These are phyloP conservation scores for Tilletia setariae DNA, from an alignment of 1,284 basidiomycete genomes.

Conservation along the genomic window DNA sequence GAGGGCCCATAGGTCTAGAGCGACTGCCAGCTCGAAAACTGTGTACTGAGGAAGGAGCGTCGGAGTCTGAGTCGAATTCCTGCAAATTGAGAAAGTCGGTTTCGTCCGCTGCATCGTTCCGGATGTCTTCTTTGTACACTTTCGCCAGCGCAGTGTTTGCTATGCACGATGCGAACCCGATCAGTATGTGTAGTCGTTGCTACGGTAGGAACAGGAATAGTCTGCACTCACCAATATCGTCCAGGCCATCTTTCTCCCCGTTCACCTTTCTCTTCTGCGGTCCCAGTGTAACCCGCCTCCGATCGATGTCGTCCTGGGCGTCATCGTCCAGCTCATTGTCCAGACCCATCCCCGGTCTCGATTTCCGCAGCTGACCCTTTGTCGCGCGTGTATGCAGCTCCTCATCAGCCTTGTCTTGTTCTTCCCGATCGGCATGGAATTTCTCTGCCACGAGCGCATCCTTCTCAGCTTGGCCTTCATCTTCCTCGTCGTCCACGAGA, in stretches of 20 bases:
- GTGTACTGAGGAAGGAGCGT: not conserved
- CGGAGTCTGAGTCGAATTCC: not conserved
- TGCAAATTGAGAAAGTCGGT: not conserved
- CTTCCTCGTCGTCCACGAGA: constrained; percentile 46
- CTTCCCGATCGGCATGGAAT: constrained; percentile 39
- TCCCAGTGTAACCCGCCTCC: constrained; percentile 24
- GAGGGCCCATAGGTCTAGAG: no score
- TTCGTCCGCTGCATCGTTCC: constrained; percentile 3
- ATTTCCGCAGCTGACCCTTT: constrained; percentile 36
- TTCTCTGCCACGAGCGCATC: constrained; percentile 36
- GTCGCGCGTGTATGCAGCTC: constrained; percentile 42
- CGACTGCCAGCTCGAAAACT: not conserved
- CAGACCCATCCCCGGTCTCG: constrained; percentile 30
- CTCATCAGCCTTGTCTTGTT: constrained; percentile 37
- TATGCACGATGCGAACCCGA: not conserved
- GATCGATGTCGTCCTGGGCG: constrained; percentile 44
- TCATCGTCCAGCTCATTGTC: constrained; percentile 48
- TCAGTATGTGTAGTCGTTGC: no score
- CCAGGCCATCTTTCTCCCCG: constrained; percentile 26
- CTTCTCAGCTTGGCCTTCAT: constrained; percentile 44
- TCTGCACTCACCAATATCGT: constrained; percentile 3
- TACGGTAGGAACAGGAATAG: not conserved
- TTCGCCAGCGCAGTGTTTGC: constrained; percentile 13
- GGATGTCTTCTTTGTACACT: constrained; percentile 12
- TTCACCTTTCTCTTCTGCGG: constrained; percentile 38